Evolutionary conservation across 495 filamentous ascomycete genomes (phyloP).

Genomic region (Elasticomyces elasticus): DNA sequence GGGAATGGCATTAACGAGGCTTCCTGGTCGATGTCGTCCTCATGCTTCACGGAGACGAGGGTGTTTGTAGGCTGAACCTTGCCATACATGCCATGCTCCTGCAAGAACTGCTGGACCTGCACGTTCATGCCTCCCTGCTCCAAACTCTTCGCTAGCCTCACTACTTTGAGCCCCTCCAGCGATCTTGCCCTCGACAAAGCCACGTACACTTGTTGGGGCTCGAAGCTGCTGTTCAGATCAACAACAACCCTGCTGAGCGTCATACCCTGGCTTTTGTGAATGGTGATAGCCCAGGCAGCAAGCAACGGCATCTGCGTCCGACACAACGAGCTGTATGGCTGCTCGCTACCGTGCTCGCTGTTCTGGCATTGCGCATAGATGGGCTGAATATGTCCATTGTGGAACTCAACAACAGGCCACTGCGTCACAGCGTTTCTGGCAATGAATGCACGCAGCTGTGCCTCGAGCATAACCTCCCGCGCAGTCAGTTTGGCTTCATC

Average conservation of each 20-base stretch:
- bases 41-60: neutral
- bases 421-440: neutral
- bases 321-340: conserved; percentile 23
- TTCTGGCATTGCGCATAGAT: conserved; percentile 43
- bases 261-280: conserved; percentile 41
- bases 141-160: neutral
- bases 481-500: neutral
- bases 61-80: neutral
- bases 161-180: conserved; percentile 8
- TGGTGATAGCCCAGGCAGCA: conserved; percentile 38
- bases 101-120: conserved; percentile 3
- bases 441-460: conserved; percentile 1
- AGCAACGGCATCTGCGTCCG: conserved; percentile 39
- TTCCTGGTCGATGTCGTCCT: too few relatives aligned
- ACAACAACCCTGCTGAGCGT: conserved; percentile 37
- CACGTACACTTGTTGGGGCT: conserved; percentile 13
- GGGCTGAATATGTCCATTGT: conserved; percentile 22
- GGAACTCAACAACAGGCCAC: conserved; percentile 34
- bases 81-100: neutral
- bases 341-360: conserved; percentile 36
- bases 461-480: conserved; percentile 9
- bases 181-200: conserved; percentile 2
- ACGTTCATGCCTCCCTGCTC: neutral
- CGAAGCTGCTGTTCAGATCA: conserved; percentile 31
- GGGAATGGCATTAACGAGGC: too few relatives aligned